Evolutionary conservation across 2,329 filamentous ascomycete species (phyloP).

Genomic region (Ophiosphaerella narmari): DNA sequence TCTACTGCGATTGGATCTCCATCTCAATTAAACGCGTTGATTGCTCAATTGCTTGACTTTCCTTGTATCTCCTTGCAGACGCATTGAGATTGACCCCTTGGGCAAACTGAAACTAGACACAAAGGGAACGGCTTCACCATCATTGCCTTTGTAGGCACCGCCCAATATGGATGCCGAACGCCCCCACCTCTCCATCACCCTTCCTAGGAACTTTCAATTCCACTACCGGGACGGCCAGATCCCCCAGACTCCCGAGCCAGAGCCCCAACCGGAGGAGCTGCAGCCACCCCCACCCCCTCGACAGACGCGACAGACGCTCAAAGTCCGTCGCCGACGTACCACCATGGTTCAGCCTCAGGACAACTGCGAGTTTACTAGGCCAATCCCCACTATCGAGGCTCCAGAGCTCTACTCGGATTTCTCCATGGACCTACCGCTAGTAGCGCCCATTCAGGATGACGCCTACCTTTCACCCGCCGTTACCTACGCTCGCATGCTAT

Average conservation of each 20-base stretch:
- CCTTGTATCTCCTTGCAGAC: conserved; percentile 32
- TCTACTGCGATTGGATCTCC: conserved; percentile 17
- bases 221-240: conserved; percentile 52
- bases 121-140: conserved; percentile 9
- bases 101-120: conserved; percentile 7
- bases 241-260: conserved; percentile 53
- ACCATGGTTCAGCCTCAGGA: conserved; percentile 33
- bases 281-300: conserved; percentile 52
- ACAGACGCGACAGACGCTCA: conserved; percentile 54
- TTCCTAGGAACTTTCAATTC: conserved; percentile 57
- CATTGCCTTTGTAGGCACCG: conserved; percentile 1
- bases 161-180: conserved; percentile 48
- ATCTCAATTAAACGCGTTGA: conserved; percentile 15
- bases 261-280: conserved; percentile 41
- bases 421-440: conserved; percentile 29
- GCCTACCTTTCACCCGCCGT: conserved; percentile 50
- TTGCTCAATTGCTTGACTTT: conserved; percentile 14
- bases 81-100: conserved; percentile 21
- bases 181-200: conserved; percentile 54
- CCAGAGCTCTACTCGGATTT: conserved; percentile 44
- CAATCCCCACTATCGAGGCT: conserved; percentile 57
- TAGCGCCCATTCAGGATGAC: conserved; percentile 35
- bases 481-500: conserved; percentile 45
- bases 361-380: conserved; percentile 33
- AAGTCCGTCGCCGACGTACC: conserved; percentile 53